Percentiles rank a stretch among this genome's conserved stretches.
Conservation (phyloP, 1,139 yeast species). For the Wickerhamiella pararugosa region DNA sequence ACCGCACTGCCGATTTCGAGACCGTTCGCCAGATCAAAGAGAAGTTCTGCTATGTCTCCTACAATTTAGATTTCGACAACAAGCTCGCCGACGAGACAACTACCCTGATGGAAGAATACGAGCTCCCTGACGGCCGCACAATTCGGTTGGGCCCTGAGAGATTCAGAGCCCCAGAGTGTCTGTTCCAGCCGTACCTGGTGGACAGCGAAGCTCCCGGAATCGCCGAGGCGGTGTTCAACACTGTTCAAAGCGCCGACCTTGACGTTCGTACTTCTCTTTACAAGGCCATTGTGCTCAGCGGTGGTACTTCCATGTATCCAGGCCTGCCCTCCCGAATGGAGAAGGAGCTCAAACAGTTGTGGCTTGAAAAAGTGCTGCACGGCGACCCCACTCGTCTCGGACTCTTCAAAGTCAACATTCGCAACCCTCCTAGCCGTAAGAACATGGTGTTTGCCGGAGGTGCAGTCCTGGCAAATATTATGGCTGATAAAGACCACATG, state of each 20-base stretch:
- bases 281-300: conserved; percentile 86
- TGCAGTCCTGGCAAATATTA: conserved; percentile 91
- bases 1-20: conserved; percentile 96
- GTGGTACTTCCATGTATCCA: conserved; percentile 98
- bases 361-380: conserved; percentile 78
- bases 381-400: conserved; percentile 78
- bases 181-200: conserved; percentile 93
- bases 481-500: conserved; percentile 98
- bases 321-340: conserved; percentile 93
- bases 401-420: conserved; percentile 90
- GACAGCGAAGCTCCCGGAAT: conserved; percentile 96
- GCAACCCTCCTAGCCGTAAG: conserved; percentile 97
- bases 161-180: conserved; percentile 95
- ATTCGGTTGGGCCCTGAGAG: conserved; percentile 92
- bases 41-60: conserved; percentile 86
- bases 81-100: conserved; percentile 88
- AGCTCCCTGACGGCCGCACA: conserved; percentile 91
- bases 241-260: conserved; percentile 87
- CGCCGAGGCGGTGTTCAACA: conserved; percentile 82
- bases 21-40: conserved; percentile 97
- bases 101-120: conserved; percentile 77
- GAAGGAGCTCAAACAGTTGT: conserved; percentile 87
- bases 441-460: conserved; percentile 99
- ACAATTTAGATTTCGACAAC: conserved; percentile 80
- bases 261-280: conserved; percentile 80